Conservation (phyloP, 2,329 filamentous ascomycete genomes). For the Penicillium sp. region DNA sequence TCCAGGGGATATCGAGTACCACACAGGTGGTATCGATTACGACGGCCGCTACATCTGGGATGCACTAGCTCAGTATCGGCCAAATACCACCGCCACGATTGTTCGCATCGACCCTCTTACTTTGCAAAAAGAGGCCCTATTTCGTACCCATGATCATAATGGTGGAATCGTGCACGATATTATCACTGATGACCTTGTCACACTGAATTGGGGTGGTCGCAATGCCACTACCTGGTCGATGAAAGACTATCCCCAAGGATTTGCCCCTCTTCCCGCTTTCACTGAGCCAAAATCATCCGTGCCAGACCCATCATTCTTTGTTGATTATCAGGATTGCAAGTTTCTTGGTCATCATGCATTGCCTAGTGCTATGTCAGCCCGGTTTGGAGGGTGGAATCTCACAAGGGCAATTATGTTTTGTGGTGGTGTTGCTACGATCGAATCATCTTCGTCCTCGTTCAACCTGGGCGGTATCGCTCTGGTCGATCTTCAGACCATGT, state of each 20-base stretch:
- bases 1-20: constrained; percentile 44
- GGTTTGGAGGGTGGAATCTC: background rate
- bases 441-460: constrained; percentile 19
- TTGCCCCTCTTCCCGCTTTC: constrained; percentile 20
- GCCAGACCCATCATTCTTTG: constrained; percentile 46
- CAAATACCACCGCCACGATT: constrained; percentile 48
- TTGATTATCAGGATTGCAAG: constrained; percentile 57
- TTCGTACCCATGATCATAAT: constrained; percentile 45
- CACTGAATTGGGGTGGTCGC: constrained; percentile 51
- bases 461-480: constrained; percentile 50
- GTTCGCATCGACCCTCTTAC: constrained; percentile 41
- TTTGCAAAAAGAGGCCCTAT: constrained; percentile 36
- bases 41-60: constrained; percentile 52
- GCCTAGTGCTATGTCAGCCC: constrained; percentile 25
- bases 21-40: constrained; percentile 52
- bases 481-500: constrained; percentile 48
- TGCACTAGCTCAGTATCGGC: constrained; percentile 49
- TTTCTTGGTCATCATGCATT: constrained; percentile 45
- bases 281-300: constrained; percentile 21
- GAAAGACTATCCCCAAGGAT: constrained; percentile 33
- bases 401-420: constrained; percentile 48
- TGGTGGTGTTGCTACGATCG: constrained; percentile 45
- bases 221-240: constrained; percentile 36
- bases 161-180: constrained; percentile 50
- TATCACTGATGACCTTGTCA: constrained; percentile 36